Evolutionary conservation across 352 stramenopile genomes (phyloP), one percentile per base, ranked within the genome.

Genomic region (Phytophthora pinifolia): DNA sequence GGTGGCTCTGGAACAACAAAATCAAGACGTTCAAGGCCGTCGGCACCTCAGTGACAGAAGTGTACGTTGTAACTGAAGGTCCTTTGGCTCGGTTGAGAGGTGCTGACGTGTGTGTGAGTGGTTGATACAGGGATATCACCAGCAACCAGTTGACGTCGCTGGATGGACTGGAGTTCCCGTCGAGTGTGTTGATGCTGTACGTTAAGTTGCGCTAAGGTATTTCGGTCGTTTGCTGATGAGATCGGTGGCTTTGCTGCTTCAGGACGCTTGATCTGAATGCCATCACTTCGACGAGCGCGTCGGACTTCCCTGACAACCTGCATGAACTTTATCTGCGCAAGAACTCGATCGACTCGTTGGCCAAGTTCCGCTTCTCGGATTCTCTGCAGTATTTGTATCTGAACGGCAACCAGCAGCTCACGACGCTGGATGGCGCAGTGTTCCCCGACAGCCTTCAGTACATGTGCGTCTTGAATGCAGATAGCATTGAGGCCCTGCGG

Each of bases 1-100:
- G 62, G 9, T 67, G 62, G 44, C 61, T 74, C 9, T 76, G 67
- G 67, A 67, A 79, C 49, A 83, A 83, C 56, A 51, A 64, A 37
- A 77, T 83, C 52, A 67, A 56, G 43, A 53, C 54, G 37, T 77
- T 77, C 36, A 65, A 72, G 35, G 46, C 49, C 0, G 57, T 62
- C 2, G 61, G 54, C 15, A 70, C 60, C 3, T 75, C 44, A 1
- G 55, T 80, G 48, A 74, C 59, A 25, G 62, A 79, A 63, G 29
- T 85, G 74, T 80, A 62, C 35, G 70, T 64, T 14, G n/a, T 20
- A 1, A 8, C 15, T n/a, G n/a, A 14, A 31, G 7, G 41, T 8
- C 5, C n/a, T n/a, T 32, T 10, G 6, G 43, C 10, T 33, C 33
- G 9, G 36, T 47, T 10, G 20, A 46, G 3, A 35, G 8, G 46